phyloP scores from a whole-genome alignment of 2,329 filamentous ascomycete genomes.

The Lachnellula occidentalis region DNA sequence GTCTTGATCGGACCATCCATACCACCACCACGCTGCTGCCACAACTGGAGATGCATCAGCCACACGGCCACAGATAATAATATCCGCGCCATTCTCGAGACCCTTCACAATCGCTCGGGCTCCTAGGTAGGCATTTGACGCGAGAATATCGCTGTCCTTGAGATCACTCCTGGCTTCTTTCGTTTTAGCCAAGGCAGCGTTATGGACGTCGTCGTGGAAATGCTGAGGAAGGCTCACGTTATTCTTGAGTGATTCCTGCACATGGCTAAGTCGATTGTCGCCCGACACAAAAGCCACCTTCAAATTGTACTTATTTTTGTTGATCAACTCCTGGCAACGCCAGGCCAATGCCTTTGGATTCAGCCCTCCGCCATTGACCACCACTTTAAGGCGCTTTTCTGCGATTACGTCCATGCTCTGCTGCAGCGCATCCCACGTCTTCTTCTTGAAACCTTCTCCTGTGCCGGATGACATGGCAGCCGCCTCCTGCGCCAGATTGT shows the following conservation, averaged over 20 bases:
- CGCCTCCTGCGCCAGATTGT: conserved; percentile 32
- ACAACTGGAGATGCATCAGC: conserved; percentile 38
- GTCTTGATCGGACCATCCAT: conserved; percentile 34
- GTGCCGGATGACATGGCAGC: conserved; percentile 8
- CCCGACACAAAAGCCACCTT: conserved; percentile 1
- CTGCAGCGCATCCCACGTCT: conserved; percentile 3
- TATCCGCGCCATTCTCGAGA: conserved; percentile 37
- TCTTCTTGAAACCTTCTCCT: conserved; percentile 25
- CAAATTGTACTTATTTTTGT: neutral
- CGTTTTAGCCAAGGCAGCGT: too few species aligned
- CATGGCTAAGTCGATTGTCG: neutral
- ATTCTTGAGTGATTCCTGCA: neutral
- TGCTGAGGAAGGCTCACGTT: neutral
- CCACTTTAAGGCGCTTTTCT: conserved; percentile 3
- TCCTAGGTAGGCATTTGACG: conserved; percentile 38
- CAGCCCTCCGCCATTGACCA: conserved; percentile 3
- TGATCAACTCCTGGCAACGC: neutral
- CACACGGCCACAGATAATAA: conserved; percentile 40
- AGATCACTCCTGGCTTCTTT: neutral
- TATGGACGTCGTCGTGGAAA: too few species aligned
- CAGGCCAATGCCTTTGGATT: conserved; percentile 2
- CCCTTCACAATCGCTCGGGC: conserved; percentile 36
- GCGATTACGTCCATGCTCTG: neutral
- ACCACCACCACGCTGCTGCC: conserved; percentile 30
- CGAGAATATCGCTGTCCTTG: neutral